Conservation (phyloP, 2,329 filamentous ascomycete species). For the Xylariales sp. region DNA sequence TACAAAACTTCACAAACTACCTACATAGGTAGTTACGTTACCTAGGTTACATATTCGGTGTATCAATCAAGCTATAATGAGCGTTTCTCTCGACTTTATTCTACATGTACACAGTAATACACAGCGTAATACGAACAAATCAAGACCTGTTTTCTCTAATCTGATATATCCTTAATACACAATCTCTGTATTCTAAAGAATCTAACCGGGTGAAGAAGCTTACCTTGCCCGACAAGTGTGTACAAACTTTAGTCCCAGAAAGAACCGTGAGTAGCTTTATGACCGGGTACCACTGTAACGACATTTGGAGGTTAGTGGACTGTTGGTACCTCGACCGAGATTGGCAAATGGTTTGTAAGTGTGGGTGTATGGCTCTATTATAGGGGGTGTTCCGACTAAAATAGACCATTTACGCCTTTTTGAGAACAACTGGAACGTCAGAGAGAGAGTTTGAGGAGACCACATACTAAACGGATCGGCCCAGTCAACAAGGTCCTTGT, state of each 20-base stretch:
- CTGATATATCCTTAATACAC: too few relatives aligned
- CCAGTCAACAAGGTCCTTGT: constrained; percentile 41
- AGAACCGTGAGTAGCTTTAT: constrained; percentile 37
- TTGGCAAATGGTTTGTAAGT: not conserved
- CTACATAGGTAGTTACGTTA: too few relatives aligned
- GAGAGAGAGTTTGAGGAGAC: too few relatives aligned
- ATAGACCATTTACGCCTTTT: not conserved
- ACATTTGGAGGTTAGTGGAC: constrained; percentile 1
- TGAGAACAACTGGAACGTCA: not conserved
- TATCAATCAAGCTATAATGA: too few relatives aligned
- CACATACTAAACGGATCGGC: constrained; percentile 34
- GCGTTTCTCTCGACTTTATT: too few relatives aligned
- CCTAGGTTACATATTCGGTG: too few relatives aligned
- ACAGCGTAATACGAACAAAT: too few relatives aligned
- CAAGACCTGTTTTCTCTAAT: too few relatives aligned
- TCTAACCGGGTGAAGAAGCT: too few relatives aligned
- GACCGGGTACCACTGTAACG: constrained; percentile 24
- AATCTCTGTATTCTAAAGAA: too few relatives aligned
- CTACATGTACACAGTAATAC: too few relatives aligned
- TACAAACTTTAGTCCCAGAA: constrained; percentile 26
- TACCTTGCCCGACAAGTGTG: not conserved
- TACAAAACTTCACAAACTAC: too few relatives aligned
- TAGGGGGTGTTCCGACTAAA: not conserved
- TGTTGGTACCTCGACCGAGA: not conserved
- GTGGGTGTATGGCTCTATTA: not conserved